Percentiles rank a stretch among this genome's conserved stretches.
These are phyloP conservation scores for Smittium culicis DNA, from an alignment of 371 early-diverging fungal species.

Conservation along the genomic window DNA sequence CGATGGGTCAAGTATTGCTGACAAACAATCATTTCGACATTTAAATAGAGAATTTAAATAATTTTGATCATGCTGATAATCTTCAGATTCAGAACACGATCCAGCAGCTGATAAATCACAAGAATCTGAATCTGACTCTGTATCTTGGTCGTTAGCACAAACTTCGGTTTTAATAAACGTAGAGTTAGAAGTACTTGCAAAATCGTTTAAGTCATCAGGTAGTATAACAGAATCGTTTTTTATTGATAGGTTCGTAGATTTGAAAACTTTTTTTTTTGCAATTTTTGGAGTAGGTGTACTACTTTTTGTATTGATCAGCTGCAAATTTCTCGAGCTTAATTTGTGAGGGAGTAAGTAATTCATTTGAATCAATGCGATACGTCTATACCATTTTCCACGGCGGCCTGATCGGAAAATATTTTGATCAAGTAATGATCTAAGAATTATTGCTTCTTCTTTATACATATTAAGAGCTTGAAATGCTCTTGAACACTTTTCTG, in stretches of 20 bases:
- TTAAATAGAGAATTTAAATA: constrained; percentile 15
- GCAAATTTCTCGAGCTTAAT: no score
- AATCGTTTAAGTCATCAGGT: no score
- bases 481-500: constrained; percentile 39
- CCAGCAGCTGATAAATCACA: not conserved
- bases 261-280: no score
- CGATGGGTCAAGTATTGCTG: constrained; percentile 20
- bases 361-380: constrained; percentile 44
- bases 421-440: constrained; percentile 46
- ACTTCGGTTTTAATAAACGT: no score
- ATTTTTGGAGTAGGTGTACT: no score
- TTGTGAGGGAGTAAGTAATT: constrained; percentile 31
- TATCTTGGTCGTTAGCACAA: constrained; percentile 12
- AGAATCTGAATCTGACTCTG: not conserved
- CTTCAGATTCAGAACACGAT: not conserved
- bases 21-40: constrained; percentile 12
- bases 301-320: no score
- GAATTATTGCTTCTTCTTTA: constrained; percentile 38
- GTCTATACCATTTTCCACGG: constrained; percentile 58
- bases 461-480: constrained; percentile 45
- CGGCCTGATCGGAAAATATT: constrained; percentile 37
- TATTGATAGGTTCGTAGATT: no score
- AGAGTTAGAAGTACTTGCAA: no score
- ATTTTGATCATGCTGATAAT: no score
- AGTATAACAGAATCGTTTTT: no score